Evolutionary conservation across 345 rosid species (phyloP).

Genomic region (Ceriops tagal): DNA sequence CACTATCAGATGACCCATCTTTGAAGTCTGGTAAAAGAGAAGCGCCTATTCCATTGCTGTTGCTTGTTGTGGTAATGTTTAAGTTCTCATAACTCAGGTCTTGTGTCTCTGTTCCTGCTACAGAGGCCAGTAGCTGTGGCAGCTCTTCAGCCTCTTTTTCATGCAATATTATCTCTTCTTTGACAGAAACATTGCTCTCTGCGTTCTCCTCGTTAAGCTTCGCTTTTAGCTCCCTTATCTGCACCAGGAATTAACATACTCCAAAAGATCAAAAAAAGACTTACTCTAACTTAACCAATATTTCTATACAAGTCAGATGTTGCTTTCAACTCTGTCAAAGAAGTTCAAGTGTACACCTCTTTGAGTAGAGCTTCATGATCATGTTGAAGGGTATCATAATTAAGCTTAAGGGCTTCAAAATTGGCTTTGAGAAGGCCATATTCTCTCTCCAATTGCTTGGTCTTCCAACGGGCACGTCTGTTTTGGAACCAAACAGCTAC

Average conservation of each 20-base stretch:
- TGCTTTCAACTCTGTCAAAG: background rate
- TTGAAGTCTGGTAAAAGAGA: conserved; percentile 47
- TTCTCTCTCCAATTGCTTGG: conserved; percentile 73
- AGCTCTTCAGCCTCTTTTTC: conserved; percentile 18
- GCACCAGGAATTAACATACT: conserved; percentile 10
- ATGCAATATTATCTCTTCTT: conserved; percentile 51
- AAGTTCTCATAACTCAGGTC: conserved; percentile 47
- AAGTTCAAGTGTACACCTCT: conserved; percentile 44
- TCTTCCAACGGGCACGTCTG: conserved; percentile 88
- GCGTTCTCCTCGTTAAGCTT: conserved; percentile 54
- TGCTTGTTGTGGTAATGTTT: conserved; percentile 17
- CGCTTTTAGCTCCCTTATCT: conserved; percentile 73
- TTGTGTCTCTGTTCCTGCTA: conserved; percentile 24
- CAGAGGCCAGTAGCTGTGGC: conserved; percentile 23
- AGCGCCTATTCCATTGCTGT: conserved; percentile 3
- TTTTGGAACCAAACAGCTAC: conserved; percentile 93
- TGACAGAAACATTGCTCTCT: conserved; percentile 63
- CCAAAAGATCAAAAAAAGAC: background rate
- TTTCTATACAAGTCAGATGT: too few relatives aligned
- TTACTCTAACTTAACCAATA: too few relatives aligned
- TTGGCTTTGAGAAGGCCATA: conserved; percentile 53
- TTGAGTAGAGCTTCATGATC: conserved; percentile 74
- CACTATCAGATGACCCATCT: conserved; percentile 89
- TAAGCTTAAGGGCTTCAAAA: conserved; percentile 55
- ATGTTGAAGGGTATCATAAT: conserved; percentile 59